phyloP scores from a whole-genome alignment of 192 early-diverging fungal species.

The Linnemannia elongata region DNA sequence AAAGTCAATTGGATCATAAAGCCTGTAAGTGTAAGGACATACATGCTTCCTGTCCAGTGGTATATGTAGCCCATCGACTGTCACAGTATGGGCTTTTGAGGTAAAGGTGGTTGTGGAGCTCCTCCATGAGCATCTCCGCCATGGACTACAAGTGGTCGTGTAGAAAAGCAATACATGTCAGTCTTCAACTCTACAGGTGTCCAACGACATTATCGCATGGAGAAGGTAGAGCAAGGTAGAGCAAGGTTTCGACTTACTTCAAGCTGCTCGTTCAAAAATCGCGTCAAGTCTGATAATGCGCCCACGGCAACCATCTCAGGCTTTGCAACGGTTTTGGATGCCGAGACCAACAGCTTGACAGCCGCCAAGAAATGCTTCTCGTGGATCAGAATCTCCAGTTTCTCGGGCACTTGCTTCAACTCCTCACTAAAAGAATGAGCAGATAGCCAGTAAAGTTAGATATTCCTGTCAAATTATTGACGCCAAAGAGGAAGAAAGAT shows the following conservation, averaged over 20 bases:
- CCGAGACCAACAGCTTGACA: conserved; percentile 72
- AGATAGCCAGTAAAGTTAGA: not conserved
- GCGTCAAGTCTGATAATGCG: conserved; percentile 75
- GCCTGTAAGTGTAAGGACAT: conserved; percentile 11
- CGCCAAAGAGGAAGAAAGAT: not conserved
- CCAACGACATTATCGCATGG: not conserved
- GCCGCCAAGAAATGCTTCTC: conserved; percentile 82
- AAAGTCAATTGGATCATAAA: not conserved
- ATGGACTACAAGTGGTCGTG: conserved; percentile 56
- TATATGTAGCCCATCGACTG: conserved; percentile 69
- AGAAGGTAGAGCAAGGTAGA: not conserved
- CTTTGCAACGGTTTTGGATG: conserved; percentile 72
- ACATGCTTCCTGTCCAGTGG: conserved; percentile 66
- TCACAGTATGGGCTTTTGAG: conserved; percentile 84
- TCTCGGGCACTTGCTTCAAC: conserved; percentile 73
- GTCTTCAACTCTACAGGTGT: not conserved
- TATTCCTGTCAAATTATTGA: not conserved
- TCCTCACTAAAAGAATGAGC: conserved; percentile 66
- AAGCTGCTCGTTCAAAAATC: conserved; percentile 70
- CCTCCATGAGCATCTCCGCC: conserved; percentile 76
- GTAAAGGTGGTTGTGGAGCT: conserved; percentile 85
- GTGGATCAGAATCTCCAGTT: conserved; percentile 66
- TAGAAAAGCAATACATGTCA: conserved; percentile 3
- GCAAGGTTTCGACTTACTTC: conserved; percentile 45
- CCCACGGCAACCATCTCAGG: conserved; percentile 77